Conservation (phyloP, 768 basidiomycete genomes). For the Xerocomellus chrysenteron region DNA sequence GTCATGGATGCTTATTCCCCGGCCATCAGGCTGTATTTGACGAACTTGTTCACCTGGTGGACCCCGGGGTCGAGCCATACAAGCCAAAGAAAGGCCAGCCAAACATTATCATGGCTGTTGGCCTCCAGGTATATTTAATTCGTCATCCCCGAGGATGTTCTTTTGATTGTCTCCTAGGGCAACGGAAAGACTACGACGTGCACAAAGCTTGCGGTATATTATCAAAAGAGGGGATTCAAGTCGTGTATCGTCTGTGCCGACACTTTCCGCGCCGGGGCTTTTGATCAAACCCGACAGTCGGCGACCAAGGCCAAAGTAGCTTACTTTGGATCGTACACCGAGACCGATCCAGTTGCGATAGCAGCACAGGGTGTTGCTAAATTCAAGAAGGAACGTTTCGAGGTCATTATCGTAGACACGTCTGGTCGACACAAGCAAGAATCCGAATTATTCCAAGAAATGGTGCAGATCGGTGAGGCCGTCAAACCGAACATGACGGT, state of each 20-base stretch:
- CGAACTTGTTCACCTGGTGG: slow-evolving; percentile 92
- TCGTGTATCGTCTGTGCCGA: slow-evolving; percentile 98
- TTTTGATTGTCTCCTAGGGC: slow-evolving; percentile 51
- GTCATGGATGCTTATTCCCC: slow-evolving; percentile 9
- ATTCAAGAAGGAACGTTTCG: slow-evolving; percentile 98
- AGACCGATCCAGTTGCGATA: slow-evolving; percentile 95
- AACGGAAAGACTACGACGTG: slow-evolving; percentile 99
- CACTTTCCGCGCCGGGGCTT: slow-evolving; percentile 98
- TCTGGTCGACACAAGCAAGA: slow-evolving; percentile 98
- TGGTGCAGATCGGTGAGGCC: slow-evolving; percentile 93
- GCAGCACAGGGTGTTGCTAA: slow-evolving; percentile 93
- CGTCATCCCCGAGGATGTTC: background rate
- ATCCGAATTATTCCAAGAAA: slow-evolving; percentile 93
- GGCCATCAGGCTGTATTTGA: slow-evolving; percentile 83
- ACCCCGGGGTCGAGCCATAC: slow-evolving; percentile 93
- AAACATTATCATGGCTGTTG: slow-evolving; percentile 97
- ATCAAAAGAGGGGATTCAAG: slow-evolving; percentile 95
- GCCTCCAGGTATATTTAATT: slow-evolving; percentile 69
- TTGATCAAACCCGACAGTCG: slow-evolving; percentile 98
- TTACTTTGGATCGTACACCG: slow-evolving; percentile 98
- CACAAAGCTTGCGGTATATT: slow-evolving; percentile 97
- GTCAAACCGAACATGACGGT: slow-evolving; percentile 97
- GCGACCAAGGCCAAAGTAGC: slow-evolving; percentile 98
- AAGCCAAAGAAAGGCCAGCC: slow-evolving; percentile 94
- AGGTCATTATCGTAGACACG: slow-evolving; percentile 98